Base-by-base conservation (phyloP, 169 alveolate species). In the Theileria annulata region DNA sequence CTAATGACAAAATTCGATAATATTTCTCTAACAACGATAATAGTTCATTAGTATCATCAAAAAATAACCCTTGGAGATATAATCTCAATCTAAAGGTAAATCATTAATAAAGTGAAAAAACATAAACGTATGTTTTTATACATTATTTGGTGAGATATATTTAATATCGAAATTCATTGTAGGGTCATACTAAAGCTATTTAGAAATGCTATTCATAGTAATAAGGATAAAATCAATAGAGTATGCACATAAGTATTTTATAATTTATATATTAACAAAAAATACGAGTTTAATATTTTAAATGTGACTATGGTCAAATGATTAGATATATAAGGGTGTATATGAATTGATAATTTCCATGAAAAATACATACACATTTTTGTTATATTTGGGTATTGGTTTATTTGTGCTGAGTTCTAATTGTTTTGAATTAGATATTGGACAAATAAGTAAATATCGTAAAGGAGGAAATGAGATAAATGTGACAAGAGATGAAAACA, bases 401-500 rank as follows among this genome's bases (percentile, higher is more conserved):
- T 8, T 42, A 42, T 42, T 42, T 8, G 0, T 2, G 2, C 0
- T 42, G 15, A 3, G 51, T 42, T 42, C 51, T 42, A 42, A 8
- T 56, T 56, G 66, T 56, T 56, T 56, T 56, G 31, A 56, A 25
- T 56, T 56, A 56, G 66, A 56, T 8, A 56, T 56, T 25, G 66
- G 31, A 8, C 28, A 56, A 13, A 56, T 13, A 21, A 25, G 27
- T 4, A 56, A 13, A 21, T 56, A 56, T 56, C 2, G 15, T 15
- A 56, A 21, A 21, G 66, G 66, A 13, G 27, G 35, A 4, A 25
- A 2, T 5, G 27, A 19, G 33, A 25, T 56, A 19, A 56, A 56
- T 56, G 33, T 56, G 5, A 8, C 8, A 10, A 56, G 33, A 8
- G 51, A 42, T 21, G 33, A 13, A 3, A 5, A 15, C 17, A 5